Percentiles rank a stretch among this genome's conserved stretches.
Evolutionary conservation across 331 rosid species (phyloP).

Genomic region (Acacia concinna): DNA sequence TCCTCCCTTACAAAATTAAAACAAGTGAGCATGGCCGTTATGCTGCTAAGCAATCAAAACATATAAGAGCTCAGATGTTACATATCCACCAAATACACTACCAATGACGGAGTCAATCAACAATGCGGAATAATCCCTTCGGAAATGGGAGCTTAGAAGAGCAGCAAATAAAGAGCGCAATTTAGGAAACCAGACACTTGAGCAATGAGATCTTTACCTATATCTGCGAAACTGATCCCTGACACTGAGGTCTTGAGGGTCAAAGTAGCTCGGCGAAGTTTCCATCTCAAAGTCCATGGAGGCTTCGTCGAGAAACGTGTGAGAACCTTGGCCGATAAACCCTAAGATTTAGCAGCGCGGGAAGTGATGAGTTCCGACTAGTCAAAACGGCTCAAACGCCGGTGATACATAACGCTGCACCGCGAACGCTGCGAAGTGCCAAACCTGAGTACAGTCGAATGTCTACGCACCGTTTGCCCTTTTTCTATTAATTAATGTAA

Average conservation of each 20-base stretch:
- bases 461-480: neutral
- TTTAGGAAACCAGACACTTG: neutral
- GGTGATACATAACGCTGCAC: neutral
- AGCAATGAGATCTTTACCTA: slow-evolving; percentile 43
- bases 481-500: neutral
- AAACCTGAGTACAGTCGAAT: neutral
- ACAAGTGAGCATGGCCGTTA: neutral
- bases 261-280: slow-evolving; percentile 56
- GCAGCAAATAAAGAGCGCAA: neutral
- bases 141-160: neutral
- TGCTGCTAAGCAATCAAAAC: neutral
- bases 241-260: slow-evolving; percentile 62
- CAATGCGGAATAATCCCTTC: neutral
- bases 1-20: slow-evolving; percentile 4
- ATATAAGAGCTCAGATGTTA: neutral
- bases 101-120: neutral
- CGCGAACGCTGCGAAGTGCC: neutral
- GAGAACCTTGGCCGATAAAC: slow-evolving; percentile 22
- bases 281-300: slow-evolving; percentile 65
- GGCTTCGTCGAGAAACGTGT: neutral
- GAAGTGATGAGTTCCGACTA: slow-evolving; percentile 11
- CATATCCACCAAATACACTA: neutral
- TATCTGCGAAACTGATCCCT: slow-evolving; percentile 70
- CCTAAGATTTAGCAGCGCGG: slow-evolving; percentile 46
- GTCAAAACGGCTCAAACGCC: neutral